phyloP scores from a whole-genome alignment of 768 basidiomycete genomes.

The Termitomyces sp. region DNA sequence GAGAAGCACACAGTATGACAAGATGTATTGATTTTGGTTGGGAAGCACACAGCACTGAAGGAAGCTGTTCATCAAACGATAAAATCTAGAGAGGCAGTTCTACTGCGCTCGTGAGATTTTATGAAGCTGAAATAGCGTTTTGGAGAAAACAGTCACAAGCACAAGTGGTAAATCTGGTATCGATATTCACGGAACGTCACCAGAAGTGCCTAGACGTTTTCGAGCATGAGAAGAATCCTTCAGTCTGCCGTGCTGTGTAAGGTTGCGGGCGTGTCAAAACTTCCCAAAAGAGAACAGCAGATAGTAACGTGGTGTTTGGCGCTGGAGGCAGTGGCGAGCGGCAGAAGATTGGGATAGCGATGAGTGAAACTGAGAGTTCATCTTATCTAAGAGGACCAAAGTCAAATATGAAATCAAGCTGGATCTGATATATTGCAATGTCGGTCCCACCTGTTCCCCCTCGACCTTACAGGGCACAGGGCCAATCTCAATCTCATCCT shows the following conservation, averaged over 20 bases:
- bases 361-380: too few species aligned
- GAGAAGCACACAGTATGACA: too few species aligned
- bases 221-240: neutral
- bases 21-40: too few species aligned
- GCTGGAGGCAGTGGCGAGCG: neutral
- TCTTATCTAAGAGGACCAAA: neutral
- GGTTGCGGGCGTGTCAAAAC: neutral
- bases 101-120: neutral
- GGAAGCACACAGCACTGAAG: too few species aligned
- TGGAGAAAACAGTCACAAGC: too few species aligned
- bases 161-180: neutral
- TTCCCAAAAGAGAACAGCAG: neutral
- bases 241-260: neutral
- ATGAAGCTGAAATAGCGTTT: neutral
- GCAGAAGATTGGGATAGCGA: too few species aligned
- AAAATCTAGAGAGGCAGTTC: neutral
- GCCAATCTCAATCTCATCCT: slow-evolving; percentile 4
- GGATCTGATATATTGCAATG: slow-evolving; percentile 3
- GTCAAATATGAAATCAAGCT: neutral
- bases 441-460: slow-evolving; percentile 24
- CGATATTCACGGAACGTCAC: neutral
- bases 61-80: neutral
- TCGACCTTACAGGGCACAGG: slow-evolving; percentile 19
- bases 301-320: neutral
- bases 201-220: neutral